phyloP scores from a whole-genome alignment of 116 monocot genomes.

The Dioscorea cayenensis region DNA sequence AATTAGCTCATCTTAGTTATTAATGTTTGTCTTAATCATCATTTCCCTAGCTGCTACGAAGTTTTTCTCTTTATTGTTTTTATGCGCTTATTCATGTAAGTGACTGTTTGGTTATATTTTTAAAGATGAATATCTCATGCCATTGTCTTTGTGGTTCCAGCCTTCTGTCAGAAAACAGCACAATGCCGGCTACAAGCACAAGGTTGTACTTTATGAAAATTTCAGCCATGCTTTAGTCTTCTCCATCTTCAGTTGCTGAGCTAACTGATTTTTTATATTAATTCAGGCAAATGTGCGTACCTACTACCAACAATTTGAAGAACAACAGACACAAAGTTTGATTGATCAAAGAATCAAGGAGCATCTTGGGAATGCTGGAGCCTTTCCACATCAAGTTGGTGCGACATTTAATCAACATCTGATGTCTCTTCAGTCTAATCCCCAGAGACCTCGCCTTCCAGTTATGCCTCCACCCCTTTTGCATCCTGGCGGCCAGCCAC shows the following conservation, averaged over 20 bases:
- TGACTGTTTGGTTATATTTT: not conserved
- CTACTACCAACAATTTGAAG: conserved; percentile 98
- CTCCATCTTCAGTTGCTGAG: not conserved
- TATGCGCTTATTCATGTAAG: not conserved
- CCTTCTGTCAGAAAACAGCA: conserved; percentile 87
- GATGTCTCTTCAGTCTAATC: conserved; percentile 36
- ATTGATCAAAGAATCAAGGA: conserved; percentile 99
- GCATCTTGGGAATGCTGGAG: conserved; percentile 87
- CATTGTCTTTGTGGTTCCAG: conserved; percentile 22
- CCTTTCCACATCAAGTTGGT: conserved; percentile 78
- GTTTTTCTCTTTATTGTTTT: not conserved
- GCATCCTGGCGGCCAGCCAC: conserved; percentile 33
- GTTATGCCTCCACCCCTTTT: conserved; percentile 57
- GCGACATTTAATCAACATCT: conserved; percentile 76
- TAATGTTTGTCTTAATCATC: no score
- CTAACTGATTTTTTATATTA: not conserved
- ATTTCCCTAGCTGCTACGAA: no score
- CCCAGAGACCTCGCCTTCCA: conserved; percentile 62
- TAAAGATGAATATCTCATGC: not conserved
- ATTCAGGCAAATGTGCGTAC: conserved; percentile 87
- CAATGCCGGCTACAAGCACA: conserved; percentile 86
- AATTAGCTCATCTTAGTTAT: no score
- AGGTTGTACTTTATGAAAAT: conserved; percentile 32
- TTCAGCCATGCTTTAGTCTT: not conserved
- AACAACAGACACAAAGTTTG: conserved; percentile 88